These are phyloP conservation scores for Claviceps maximensis DNA, from an alignment of 2,329 filamentous ascomycete species.

Conservation along the genomic window DNA sequence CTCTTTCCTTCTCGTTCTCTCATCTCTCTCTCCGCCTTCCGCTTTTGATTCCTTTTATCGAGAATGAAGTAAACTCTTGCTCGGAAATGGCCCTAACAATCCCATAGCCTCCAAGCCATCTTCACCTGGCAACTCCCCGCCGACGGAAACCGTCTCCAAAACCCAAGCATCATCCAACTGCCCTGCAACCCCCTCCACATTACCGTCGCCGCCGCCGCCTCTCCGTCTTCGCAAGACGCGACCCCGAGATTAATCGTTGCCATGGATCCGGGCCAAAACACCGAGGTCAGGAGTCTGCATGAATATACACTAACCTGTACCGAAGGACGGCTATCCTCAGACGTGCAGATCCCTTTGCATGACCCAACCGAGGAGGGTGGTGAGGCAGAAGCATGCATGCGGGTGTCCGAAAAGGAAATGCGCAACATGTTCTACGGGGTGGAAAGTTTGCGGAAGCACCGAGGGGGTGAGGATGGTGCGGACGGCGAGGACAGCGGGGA, in stretches of 20 bases:
- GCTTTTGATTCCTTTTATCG: neutral
- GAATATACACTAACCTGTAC: slow-evolving; percentile 18
- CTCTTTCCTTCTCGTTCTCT: too few species aligned
- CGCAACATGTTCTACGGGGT: slow-evolving; percentile 31
- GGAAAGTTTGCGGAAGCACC: slow-evolving; percentile 34
- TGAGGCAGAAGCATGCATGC: slow-evolving; percentile 23
- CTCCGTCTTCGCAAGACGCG: slow-evolving; percentile 6
- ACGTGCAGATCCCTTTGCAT: slow-evolving; percentile 13
- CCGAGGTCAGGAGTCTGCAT: slow-evolving; percentile 17
- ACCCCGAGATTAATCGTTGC: slow-evolving; percentile 24
- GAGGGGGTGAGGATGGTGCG: slow-evolving; percentile 11
- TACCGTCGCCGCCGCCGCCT: slow-evolving; percentile 4
- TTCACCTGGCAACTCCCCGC: slow-evolving; percentile 46
- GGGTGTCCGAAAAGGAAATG: slow-evolving; percentile 25
- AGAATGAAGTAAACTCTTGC: slow-evolving; percentile 8
- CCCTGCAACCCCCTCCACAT: slow-evolving; percentile 53
- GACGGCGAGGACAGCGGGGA: slow-evolving; percentile 1
- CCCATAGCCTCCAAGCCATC: slow-evolving; percentile 43
- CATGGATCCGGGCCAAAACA: slow-evolving; percentile 22
- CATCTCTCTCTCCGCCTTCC: neutral
- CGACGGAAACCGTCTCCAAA: slow-evolving; percentile 33
- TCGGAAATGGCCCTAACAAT: neutral
- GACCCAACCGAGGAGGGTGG: slow-evolving; percentile 6
- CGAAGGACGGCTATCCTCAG: slow-evolving; percentile 19
- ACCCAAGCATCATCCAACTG: slow-evolving; percentile 35